phyloP scores from a whole-genome alignment of 805 yeast species.

The Grigorovia yakushimaensis region DNA sequence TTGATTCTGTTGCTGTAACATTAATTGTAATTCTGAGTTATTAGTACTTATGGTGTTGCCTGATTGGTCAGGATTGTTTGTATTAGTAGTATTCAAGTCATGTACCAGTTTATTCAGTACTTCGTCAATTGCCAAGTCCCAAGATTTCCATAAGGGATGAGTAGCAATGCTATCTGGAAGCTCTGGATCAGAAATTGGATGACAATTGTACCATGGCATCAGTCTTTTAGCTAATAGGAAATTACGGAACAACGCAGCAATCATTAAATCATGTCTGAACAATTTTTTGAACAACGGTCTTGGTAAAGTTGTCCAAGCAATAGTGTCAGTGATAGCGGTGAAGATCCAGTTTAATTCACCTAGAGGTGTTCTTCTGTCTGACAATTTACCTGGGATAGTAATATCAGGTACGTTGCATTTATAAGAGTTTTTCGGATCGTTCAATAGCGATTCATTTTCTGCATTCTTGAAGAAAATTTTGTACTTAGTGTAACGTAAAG shows the following conservation, averaged over 20 bases:
- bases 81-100: constrained; percentile 29
- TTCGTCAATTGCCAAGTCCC: constrained; percentile 96
- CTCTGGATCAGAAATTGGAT: constrained; percentile 89
- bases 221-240: constrained; percentile 85
- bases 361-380: constrained; percentile 88
- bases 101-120: constrained; percentile 65
- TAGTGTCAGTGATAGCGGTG: constrained; percentile 95
- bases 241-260: constrained; percentile 90
- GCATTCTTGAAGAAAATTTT: constrained; percentile 32
- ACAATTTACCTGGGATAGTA: constrained; percentile 77
- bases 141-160: constrained; percentile 95
- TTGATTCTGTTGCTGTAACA: constrained; percentile 19
- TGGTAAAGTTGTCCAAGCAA: constrained; percentile 91
- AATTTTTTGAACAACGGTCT: constrained; percentile 80
- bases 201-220: constrained; percentile 88
- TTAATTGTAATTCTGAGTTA: constrained; percentile 18
- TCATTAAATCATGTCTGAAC: constrained; percentile 92
- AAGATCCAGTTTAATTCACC: constrained; percentile 97
- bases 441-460: constrained; percentile 12
- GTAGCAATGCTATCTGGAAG: constrained; percentile 70
- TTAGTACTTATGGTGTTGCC: not conserved
- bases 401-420: constrained; percentile 33
- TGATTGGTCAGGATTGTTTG: too few species aligned
- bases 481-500: constrained; percentile 39
- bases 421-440: constrained; percentile 13